Evolutionary conservation across 768 basidiomycete genomes (phyloP), one percentile per base, ranked within the genome.

Genomic region (Boletus rubropictus): DNA sequence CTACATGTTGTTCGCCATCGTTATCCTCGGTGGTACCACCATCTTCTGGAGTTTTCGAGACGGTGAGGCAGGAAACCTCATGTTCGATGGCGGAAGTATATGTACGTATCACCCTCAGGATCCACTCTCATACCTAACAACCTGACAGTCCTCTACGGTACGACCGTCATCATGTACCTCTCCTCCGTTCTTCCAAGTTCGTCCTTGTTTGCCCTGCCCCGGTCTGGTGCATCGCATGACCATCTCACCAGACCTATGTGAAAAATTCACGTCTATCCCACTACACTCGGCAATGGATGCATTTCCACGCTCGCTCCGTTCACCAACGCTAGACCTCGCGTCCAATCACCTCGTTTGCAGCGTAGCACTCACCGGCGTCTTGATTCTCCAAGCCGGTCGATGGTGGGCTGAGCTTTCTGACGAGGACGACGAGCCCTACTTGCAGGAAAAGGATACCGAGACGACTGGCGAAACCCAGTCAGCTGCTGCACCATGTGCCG

Each of bases 71-170:
- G 86, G 81, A 27, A 91, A 92, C 65, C 72, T 92, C 61, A 90
- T 92, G 88, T 92, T 92, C 56, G 89, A 92, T 58, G 89, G 89
- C 21, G 89, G 85, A 42, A 90, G 88, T 64, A 83, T 90, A 55
- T 86, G 89, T 91, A 52, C 61, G 87, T 72, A 4, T 34, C n/a
- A 18, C 15, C 1, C 17, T 21, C 14, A 33, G 12, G 9, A 11
- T 36, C 28, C 22, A 8, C n/a, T 8, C 24, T 14, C 28, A 29
- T 32, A 9, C 42, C 45, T 55, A 17, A 57, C n/a, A 0, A 11
- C 40, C 36, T 28, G 31, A 38, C 64, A 92, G 89, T 92, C 67
- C 71, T 92, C 50, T 91, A 89, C 58, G 75, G 74, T 27, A 80
- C 77, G 17, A 81, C 85, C n/a, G 72, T 82, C 43, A 68, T 73